phyloP scores from a whole-genome alignment of 139 green algal genomes.

The Chlamydomonas sp. region DNA sequence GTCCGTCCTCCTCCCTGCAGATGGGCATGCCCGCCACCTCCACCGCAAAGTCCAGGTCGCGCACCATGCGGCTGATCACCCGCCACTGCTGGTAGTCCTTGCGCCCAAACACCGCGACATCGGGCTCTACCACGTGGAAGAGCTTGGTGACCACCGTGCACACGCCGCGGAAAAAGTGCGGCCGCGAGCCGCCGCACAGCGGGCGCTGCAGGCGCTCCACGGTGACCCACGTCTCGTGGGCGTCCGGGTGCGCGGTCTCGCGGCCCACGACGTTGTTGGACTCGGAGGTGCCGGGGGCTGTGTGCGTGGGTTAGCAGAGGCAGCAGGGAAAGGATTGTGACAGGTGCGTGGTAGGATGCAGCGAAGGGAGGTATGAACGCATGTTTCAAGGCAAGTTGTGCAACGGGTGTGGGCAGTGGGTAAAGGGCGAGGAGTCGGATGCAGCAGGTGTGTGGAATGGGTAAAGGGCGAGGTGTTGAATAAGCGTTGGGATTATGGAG shows the following conservation, averaged over 20 bases:
- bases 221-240: conserved; percentile 87
- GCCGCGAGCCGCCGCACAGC: conserved; percentile 86
- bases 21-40: conserved; percentile 91
- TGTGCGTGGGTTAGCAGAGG: background rate
- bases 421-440: too few species aligned
- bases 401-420: too few species aligned
- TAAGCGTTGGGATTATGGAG: too few species aligned
- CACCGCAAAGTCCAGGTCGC: conserved; percentile 93
- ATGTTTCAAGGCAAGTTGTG: too few species aligned
- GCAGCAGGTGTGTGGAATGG: too few species aligned
- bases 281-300: conserved; percentile 46
- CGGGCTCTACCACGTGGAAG: conserved; percentile 96
- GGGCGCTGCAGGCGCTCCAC: conserved; percentile 84
- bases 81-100: conserved; percentile 99
- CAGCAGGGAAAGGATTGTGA: background rate
- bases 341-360: too few species aligned
- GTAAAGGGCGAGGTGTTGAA: too few species aligned
- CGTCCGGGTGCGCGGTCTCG: conserved; percentile 50
- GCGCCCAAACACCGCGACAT: conserved; percentile 94
- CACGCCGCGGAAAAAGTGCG: conserved; percentile 98
- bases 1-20: conserved; percentile 87
- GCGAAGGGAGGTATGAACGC: too few species aligned
- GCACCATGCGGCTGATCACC: conserved; percentile 88
- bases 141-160: conserved; percentile 96
- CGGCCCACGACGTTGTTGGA: conserved; percentile 69